Conservation (phyloP, 192 early-diverging fungal genomes). For the Backusella mclennaniae region DNA sequence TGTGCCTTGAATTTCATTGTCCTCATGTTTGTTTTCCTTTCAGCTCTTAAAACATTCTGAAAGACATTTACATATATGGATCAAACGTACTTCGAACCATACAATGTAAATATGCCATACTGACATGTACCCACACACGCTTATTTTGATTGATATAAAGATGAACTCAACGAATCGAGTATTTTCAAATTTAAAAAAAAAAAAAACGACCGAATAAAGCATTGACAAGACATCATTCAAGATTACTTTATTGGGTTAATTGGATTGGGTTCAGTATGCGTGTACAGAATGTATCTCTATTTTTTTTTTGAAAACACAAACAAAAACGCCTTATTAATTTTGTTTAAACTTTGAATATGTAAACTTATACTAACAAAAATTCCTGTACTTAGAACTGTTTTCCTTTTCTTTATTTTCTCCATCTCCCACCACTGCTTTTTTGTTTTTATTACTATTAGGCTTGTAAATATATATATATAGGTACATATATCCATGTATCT, state of each 20-base stretch:
- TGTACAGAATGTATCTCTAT: background rate
- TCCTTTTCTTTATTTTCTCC: background rate
- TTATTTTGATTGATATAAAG: background rate
- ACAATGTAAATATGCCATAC: background rate
- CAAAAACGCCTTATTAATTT: constrained; percentile 2
- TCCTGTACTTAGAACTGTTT: background rate
- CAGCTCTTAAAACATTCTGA: background rate
- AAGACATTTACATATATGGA: background rate
- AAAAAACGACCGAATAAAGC: background rate
- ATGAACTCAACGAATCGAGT: background rate
- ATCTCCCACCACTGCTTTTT: background rate
- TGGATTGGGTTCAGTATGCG: background rate
- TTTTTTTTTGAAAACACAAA: constrained; percentile 4
- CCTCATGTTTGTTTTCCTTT: background rate
- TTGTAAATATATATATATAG: background rate
- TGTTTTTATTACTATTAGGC: background rate
- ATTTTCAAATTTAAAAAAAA: background rate
- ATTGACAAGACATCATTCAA: background rate
- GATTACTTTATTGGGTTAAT: constrained; percentile 9
- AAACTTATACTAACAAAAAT: constrained; percentile 5
- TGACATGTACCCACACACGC: background rate
- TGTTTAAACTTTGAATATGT: constrained; percentile 7
- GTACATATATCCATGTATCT: background rate
- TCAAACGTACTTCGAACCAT: background rate
- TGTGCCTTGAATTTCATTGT: constrained; percentile 3